These are phyloP conservation scores for Volvox reticuliferus DNA, from an alignment of 139 green algal species.

Conservation along the genomic window DNA sequence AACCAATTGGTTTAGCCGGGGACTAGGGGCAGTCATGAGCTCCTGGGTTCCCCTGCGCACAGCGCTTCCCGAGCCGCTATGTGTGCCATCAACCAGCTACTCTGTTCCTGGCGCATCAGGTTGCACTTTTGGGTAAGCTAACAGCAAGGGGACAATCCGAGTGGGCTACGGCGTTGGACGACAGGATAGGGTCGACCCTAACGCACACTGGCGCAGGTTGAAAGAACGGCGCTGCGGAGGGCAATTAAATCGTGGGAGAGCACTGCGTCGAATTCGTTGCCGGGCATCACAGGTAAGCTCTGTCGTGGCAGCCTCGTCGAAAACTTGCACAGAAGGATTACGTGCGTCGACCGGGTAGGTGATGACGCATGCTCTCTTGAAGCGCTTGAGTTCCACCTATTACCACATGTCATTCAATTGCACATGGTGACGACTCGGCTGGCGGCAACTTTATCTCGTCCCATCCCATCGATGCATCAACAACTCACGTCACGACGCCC, in stretches of 20 bases:
- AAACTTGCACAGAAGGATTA: no score
- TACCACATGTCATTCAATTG: no score
- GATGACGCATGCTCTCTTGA: no score
- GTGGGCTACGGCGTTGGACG: background rate
- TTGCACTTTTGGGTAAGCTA: background rate
- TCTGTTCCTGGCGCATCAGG: background rate
- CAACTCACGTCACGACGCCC: no score
- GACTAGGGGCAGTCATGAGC: background rate
- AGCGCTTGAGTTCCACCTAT: no score
- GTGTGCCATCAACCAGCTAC: constrained; percentile 33
- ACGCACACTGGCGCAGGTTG: constrained; percentile 14
- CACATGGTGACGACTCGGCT: no score
- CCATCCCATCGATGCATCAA: no score
- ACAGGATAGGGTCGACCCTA: constrained; percentile 17
- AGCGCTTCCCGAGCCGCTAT: constrained; percentile 14
- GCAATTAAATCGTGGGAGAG: background rate
- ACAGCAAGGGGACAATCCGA: background rate
- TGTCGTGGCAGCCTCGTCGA: background rate
- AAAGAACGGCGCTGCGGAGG: background rate
- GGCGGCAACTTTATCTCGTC: no score
- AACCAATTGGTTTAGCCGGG: background rate
- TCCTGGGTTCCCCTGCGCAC: constrained; percentile 18
- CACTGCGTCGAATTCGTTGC: background rate
- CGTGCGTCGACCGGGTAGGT: no score
- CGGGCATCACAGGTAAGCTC: background rate